Evolutionary conservation across 192 early-diverging fungal species (phyloP), one percentile per base, ranked within the genome.

Genomic region (Backusella morwellensis): DNA sequence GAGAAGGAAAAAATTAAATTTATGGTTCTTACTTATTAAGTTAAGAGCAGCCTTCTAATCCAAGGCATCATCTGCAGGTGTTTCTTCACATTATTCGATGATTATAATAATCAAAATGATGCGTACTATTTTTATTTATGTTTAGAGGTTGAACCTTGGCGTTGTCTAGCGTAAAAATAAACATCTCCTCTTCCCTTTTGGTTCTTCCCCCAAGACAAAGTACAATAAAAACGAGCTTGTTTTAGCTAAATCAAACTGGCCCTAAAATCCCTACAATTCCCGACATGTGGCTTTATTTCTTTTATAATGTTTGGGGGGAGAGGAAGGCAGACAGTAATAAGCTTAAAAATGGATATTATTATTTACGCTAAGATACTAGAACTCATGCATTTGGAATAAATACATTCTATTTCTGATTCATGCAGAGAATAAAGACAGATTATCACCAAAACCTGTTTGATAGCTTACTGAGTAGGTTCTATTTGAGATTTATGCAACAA

Each of bases 331-430:
- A 63, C 56, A 63, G 56, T 63, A 63, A 63, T 63, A 26, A 63
- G 56, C 56, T 63, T 63, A 63, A 29, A 63, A 29, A 63, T 63
- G 56, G 56, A 3, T 14, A 29, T 63, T 63, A 63, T 29, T 63
- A 26, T 29, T 29, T 63, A 29, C 7, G 26, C 56, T 14, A 14
- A 29, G 54, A 56, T 56, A 56, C 8, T 56, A 19, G 54, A 56
- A 12, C 56, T 63, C 23, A 63, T 63, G 56, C 56, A 63, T 63
- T 63, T 63, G 56, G 56, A 63, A 63, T 26, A 63, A 63, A 63
- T 63, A 12, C 9, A 26, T 63, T 63, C 26, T 26, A 63, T 63
- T 63, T 63, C 23, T 63, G 56, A 63, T 63, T 63, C 4, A 63
- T 63, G 56, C 23, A 63, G 56, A 63, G 9, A 63, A 63, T 29